Conservation (phyloP, 1,139 yeast species). For the Keqinozyma sinolaborantium region DNA sequence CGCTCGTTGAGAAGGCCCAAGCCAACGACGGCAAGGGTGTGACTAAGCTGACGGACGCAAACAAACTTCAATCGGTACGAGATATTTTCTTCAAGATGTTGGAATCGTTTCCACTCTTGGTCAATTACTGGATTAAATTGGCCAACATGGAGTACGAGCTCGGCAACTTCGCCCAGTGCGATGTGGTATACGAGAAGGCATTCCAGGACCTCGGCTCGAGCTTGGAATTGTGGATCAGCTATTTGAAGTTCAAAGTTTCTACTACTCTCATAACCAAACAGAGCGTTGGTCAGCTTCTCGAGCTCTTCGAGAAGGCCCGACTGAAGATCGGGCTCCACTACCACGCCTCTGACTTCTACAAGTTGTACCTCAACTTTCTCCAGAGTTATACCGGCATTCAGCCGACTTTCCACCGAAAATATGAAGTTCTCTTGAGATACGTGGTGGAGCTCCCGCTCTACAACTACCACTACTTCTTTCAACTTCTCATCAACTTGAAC, state of each 20-base stretch:
- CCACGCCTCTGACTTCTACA: slow-evolving; percentile 73
- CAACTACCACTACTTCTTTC: slow-evolving; percentile 60
- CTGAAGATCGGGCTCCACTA: slow-evolving; percentile 67
- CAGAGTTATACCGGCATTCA: slow-evolving; percentile 30
- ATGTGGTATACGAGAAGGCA: slow-evolving; percentile 50
- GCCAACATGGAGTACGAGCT: slow-evolving; percentile 65
- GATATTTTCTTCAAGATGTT: slow-evolving; percentile 56
- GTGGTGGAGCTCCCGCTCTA: slow-evolving; percentile 72
- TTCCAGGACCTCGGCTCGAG: slow-evolving; percentile 52
- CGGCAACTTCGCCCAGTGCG: slow-evolving; percentile 51
- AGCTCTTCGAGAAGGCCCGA: slow-evolving; percentile 65
- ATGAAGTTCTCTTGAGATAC: slow-evolving; percentile 51
- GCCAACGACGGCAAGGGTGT: slow-evolving; percentile 23
- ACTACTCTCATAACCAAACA: slow-evolving; percentile 20
- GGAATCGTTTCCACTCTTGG: slow-evolving; percentile 61
- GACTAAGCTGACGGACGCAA: slow-evolving; percentile 39
- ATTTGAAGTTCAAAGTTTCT: slow-evolving; percentile 51
- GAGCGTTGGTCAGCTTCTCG: slow-evolving; percentile 20
- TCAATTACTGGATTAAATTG: slow-evolving; percentile 77
- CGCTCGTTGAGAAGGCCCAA: slow-evolving; percentile 34
- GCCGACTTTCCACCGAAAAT: slow-evolving; percentile 29
- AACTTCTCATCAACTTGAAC: slow-evolving; percentile 37
- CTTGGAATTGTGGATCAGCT: slow-evolving; percentile 71
- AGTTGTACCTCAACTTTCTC: slow-evolving; percentile 57
- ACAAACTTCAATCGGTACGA: slow-evolving; percentile 40